Conservation (phyloP, 352 stramenopile genomes). For the Bremia lactucae region DNA sequence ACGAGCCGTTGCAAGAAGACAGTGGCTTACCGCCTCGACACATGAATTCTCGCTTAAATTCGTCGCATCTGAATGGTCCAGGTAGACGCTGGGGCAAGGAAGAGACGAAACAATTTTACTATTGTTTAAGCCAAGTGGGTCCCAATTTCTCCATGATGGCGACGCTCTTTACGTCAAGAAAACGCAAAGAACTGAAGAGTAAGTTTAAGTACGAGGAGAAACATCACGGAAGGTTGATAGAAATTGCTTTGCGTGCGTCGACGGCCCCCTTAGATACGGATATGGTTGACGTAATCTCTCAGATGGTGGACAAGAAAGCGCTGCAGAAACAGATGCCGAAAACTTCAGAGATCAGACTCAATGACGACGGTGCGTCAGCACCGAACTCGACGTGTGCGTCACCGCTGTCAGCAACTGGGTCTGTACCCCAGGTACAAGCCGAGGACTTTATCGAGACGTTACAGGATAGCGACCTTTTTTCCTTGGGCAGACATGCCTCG, state of each 20-base stretch:
- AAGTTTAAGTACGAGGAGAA: slow-evolving; percentile 87
- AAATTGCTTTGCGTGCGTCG: slow-evolving; percentile 68
- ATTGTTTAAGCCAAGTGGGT: slow-evolving; percentile 75
- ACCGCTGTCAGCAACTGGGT: slow-evolving; percentile 21
- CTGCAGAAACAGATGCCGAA: slow-evolving; percentile 42
- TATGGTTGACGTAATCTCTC: slow-evolving; percentile 67
- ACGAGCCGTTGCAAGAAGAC: slow-evolving; percentile 12
- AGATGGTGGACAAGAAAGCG: slow-evolving; percentile 67
- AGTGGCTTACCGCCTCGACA: slow-evolving; percentile 21
- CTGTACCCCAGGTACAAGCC: slow-evolving; percentile 12
- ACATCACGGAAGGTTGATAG: slow-evolving; percentile 56
- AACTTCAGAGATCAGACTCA: slow-evolving; percentile 22
- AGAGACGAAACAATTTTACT: slow-evolving; percentile 85
- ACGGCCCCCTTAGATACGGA: slow-evolving; percentile 63
- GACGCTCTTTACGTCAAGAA: slow-evolving; percentile 71
- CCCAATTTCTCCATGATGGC: slow-evolving; percentile 84
- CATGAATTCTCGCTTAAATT: slow-evolving; percentile 28
- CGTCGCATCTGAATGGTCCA: slow-evolving; percentile 29
- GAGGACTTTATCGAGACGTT: slow-evolving; percentile 37
- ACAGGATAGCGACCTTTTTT: slow-evolving; percentile 39
- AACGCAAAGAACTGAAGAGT: slow-evolving; percentile 75
- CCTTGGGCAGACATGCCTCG: slow-evolving; percentile 37
- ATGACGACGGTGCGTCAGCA: slow-evolving; percentile 17
- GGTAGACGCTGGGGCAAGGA: slow-evolving; percentile 66
- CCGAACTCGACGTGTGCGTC: slow-evolving; percentile 18